A percentile compares a stretch with the other conserved stretches of the same genome.
Conservation (phyloP, 768 basidiomycete species). For the Boletus pseudopeckii region DNA sequence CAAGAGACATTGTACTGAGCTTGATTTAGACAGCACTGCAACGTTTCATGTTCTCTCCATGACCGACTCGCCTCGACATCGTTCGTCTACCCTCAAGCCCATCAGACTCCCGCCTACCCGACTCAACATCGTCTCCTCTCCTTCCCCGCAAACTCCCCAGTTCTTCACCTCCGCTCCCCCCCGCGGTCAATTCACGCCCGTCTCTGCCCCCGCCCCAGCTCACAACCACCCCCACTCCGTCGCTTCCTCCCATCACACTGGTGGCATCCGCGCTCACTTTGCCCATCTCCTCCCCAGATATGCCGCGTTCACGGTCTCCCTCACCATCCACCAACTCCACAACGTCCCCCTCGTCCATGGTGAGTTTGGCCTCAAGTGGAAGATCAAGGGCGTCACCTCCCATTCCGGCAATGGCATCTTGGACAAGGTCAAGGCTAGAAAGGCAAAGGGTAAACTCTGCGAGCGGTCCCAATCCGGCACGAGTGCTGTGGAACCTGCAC, state of each 20-base stretch:
- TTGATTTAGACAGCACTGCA: not conserved
- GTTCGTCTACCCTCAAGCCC: slow-evolving; percentile 19
- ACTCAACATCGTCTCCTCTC: not conserved
- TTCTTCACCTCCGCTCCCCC: not conserved
- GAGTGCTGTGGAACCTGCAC: not conserved
- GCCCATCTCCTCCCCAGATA: slow-evolving; percentile 62
- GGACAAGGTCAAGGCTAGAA: slow-evolving; percentile 35
- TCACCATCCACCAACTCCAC: slow-evolving; percentile 63
- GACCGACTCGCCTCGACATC: slow-evolving; percentile 15
- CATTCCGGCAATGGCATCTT: slow-evolving; percentile 41
- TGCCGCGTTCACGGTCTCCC: slow-evolving; percentile 58
- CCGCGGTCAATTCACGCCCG: not conserved
- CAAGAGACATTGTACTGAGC: not conserved
- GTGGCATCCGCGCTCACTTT: slow-evolving; percentile 52
- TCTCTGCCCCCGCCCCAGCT: not conserved
- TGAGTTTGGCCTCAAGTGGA: slow-evolving; percentile 69
- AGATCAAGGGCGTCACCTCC: slow-evolving; percentile 56
- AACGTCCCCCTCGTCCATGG: slow-evolving; percentile 71
- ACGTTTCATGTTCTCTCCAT: not conserved
- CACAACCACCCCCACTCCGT: not conserved
- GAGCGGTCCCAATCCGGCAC: not conserved
- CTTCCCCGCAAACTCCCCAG: not conserved
- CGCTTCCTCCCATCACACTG: not conserved
- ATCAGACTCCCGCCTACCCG: not conserved
- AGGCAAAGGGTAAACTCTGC: slow-evolving; percentile 12